These are phyloP conservation scores for Dendrocalamus sinicus DNA, from an alignment of 176 grass and related monocot genomes.

Conservation along the genomic window DNA sequence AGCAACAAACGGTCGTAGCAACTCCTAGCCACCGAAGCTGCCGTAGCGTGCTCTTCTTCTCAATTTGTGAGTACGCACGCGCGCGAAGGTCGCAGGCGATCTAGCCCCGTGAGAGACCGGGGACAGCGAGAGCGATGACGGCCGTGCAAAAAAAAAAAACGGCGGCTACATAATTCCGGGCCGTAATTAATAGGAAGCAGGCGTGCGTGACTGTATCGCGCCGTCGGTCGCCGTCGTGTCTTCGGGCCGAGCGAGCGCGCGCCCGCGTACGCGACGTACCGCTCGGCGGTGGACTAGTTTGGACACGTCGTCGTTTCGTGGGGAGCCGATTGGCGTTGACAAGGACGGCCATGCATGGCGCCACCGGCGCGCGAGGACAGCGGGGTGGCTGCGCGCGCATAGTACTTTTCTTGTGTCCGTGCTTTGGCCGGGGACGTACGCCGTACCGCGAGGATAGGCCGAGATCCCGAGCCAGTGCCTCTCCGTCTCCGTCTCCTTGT, in stretches of 20 bases:
- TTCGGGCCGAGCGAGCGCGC: neutral
- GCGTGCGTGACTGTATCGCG: neutral
- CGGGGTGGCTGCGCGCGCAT: constrained; percentile 37
- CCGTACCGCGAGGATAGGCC: constrained; percentile 38
- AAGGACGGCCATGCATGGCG: constrained; percentile 3
- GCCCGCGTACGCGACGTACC: neutral
- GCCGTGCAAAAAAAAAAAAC: neutral
- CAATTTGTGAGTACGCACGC: neutral
- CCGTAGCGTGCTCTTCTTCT: neutral
- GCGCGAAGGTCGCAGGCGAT: neutral
- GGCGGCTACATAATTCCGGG: neutral
- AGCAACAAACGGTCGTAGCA: constrained; percentile 1
- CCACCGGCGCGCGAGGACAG: constrained; percentile 25
- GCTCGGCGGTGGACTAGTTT: constrained; percentile 27
- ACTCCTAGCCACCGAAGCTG: neutral
- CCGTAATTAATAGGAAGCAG: neutral
- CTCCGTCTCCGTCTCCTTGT: neutral
- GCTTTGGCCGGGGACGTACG: neutral
- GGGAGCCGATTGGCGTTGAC: constrained; percentile 21
- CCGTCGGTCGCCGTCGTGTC: constrained; percentile 32
- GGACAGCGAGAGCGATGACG: neutral
- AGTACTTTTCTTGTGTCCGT: neutral
- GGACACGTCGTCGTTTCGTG: constrained; percentile 27
- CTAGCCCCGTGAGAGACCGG: neutral
- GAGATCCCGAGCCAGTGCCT: constrained; percentile 37